Evolutionary conservation across 441 rosid genomes (phyloP), one percentile per base, ranked within the genome.

Genomic region (Adansonia gregorii): DNA sequence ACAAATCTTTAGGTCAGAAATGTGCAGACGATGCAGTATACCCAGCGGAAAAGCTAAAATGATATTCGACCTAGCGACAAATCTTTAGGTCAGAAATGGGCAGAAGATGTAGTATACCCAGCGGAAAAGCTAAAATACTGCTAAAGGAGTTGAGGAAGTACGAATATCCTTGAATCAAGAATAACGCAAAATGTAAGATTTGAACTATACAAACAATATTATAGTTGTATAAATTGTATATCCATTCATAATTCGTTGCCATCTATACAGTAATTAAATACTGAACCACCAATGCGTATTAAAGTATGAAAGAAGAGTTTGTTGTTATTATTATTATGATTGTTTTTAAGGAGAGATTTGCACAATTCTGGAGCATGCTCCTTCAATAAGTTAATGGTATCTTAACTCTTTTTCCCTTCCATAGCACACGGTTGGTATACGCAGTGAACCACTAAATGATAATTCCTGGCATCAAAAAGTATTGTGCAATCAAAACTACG

Each of bases 61-160:
- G 11, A 17, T 67, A 17, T 67, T 67, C 52, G 19, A 67, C 14
- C 52, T 17, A 43, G 48, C 52, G 52, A 8, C 35, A 60, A 24
- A 60, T 60, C 39, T 24, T 60, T 60, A 45, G 52, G 14, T 43
- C 15, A 10, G 11, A 60, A 60, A 11, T 24, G n/a, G 3, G 65
- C 59, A 45, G 4, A n/a, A 4, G 35, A 1, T 67, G 35, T 15
- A 66, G 51, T 9, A 66, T 39, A 11, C 72, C 9, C 11, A 46
- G 2, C 2, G 24, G 55, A 67, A 49, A 49, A 67, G 72, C 39
- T 20, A 67, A 67, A 46, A 67, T 35, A 67, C 72, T 67, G 35
- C 17, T 67, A 20, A 45, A 67, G 14, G 55, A 67, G 39, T 46
- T 20, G 17, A 67, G 55, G 39, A 67, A 20, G 55, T 20, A 46